Conservation (phyloP, 2,329 filamentous ascomycete species). For the Arthrocladium fulminans region DNA sequence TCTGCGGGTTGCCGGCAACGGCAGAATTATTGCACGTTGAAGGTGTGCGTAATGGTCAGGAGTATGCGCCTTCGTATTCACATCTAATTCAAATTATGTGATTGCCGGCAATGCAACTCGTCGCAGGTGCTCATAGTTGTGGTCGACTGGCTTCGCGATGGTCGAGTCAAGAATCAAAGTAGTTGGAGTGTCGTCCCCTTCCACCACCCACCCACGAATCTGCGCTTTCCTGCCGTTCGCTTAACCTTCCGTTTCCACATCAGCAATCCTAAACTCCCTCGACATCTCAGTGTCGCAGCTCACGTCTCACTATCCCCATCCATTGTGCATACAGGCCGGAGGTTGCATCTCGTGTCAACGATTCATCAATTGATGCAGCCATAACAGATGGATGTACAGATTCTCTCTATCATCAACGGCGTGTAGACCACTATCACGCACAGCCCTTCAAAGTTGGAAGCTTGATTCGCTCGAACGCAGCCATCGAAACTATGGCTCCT, state of each 20-base stretch:
- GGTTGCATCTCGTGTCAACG: no score
- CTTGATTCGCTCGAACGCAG: background rate
- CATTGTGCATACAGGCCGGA: no score
- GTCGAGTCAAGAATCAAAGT: background rate
- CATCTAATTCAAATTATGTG: no score
- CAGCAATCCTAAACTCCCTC: no score
- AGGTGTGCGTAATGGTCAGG: background rate
- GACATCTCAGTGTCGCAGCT: no score
- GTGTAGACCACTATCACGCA: background rate
- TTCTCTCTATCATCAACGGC: background rate
- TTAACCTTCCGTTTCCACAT: no score
- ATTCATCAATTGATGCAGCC: background rate
- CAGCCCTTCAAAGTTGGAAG: background rate
- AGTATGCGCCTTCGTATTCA: no score
- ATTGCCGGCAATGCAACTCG: no score
- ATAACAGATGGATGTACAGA: slow-evolving; percentile 8
- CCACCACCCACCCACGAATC: no score
- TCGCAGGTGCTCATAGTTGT: background rate
- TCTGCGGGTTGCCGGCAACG: no score
- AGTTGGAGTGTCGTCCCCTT: background rate
- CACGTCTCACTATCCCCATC: no score
- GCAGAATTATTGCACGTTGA: background rate
- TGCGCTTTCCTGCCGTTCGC: no score
- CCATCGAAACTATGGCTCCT: background rate
- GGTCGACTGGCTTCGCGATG: background rate